Conservation (phyloP, 139 green algal species). For the Chlamydomonas sphaeroides region DNA sequence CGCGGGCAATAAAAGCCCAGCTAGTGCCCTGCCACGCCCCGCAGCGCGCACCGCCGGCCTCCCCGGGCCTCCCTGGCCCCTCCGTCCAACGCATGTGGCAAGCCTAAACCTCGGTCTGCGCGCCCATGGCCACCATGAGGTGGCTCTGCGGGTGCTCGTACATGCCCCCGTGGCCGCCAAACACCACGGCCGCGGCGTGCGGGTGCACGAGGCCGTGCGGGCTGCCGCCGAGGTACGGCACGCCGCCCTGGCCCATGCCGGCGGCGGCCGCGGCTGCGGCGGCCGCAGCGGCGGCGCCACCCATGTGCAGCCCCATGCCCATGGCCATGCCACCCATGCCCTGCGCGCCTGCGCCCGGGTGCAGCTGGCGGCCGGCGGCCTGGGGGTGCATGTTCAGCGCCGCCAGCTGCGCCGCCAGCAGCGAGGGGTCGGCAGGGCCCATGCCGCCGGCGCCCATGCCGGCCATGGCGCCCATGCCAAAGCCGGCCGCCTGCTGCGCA, state of each 20-base stretch:
- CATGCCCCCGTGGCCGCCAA: background rate
- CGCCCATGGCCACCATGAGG: too few species aligned
- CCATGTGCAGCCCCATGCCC: background rate
- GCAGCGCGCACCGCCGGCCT: too few species aligned
- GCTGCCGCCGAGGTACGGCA: constrained; percentile 2
- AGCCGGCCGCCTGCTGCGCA: background rate
- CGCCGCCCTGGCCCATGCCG: constrained; percentile 22
- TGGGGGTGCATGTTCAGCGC: constrained; percentile 23
- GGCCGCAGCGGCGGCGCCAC: background rate
- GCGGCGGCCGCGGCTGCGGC: constrained; percentile 2
- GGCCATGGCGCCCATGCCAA: background rate
- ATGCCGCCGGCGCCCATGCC: background rate
- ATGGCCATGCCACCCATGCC: background rate
- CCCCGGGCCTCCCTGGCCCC: too few species aligned
- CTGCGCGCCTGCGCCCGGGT: background rate
- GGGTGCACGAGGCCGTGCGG: constrained; percentile 4
- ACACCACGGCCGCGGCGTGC: constrained; percentile 2
- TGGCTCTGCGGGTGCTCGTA: constrained; percentile 29
- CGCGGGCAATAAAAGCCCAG: too few species aligned
- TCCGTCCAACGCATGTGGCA: too few species aligned
- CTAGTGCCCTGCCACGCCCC: too few species aligned
- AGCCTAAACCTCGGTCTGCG: constrained; percentile 25
- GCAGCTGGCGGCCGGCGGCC: background rate
- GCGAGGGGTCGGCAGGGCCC: background rate
- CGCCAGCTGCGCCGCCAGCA: constrained; percentile 37